Conservation (phyloP, 306 rosid genomes). For the Cicer arietinum region DNA sequence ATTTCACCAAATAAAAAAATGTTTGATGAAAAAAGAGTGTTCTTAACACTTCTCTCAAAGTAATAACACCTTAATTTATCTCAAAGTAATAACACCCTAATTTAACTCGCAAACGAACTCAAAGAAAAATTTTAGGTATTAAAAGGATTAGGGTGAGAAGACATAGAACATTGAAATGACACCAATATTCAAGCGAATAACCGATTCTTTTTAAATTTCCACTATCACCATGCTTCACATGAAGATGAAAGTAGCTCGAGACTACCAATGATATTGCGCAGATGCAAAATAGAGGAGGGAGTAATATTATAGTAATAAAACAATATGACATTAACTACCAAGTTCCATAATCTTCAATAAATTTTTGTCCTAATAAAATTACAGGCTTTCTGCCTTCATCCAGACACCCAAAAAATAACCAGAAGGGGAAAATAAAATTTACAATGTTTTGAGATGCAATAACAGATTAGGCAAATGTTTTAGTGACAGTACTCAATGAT, state of each 20-base stretch:
- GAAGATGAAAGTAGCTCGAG: not conserved
- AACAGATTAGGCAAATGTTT: slow-evolving; percentile 55
- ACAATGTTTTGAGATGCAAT: slow-evolving; percentile 51
- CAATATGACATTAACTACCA: slow-evolving; percentile 43
- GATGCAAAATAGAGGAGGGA: not conserved
- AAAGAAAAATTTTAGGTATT: no score
- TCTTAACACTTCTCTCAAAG: no score
- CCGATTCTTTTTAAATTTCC: not conserved
- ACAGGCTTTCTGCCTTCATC: slow-evolving; percentile 61
- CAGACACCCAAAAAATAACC: slow-evolving; percentile 55
- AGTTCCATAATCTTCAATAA: slow-evolving; percentile 51
- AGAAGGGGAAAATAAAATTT: slow-evolving; percentile 45
- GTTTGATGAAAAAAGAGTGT: no score
- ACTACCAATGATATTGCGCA: not conserved
- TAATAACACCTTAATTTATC: no score
- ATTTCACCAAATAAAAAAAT: no score
- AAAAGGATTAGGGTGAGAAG: no score
- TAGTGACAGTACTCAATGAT: slow-evolving; percentile 55
- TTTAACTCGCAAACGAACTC: no score
- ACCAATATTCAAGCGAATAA: not conserved
- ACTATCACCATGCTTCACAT: not conserved
- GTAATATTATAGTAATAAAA: slow-evolving; percentile 23
- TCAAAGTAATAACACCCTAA: no score
- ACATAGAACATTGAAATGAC: not conserved
- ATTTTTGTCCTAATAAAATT: slow-evolving; percentile 55